A percentile compares a stretch with the other conserved stretches of the same genome.
These are phyloP conservation scores for Apiosordaria backusii DNA, from an alignment of 495 filamentous ascomycete species.

Conservation along the genomic window DNA sequence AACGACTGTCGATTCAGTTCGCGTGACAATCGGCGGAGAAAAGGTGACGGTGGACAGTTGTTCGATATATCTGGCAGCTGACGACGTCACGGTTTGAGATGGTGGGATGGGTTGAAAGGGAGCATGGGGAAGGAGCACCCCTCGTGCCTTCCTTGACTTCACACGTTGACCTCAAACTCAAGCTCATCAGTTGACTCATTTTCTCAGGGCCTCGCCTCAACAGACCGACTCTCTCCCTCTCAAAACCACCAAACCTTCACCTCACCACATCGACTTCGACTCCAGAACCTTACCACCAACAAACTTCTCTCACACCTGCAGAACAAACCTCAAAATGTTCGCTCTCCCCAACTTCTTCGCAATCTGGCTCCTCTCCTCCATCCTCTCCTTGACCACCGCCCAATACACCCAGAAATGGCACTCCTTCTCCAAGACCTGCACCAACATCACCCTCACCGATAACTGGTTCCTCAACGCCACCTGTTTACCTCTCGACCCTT, in stretches of 20 bases:
- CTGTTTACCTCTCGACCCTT: slow-evolving; percentile 6
- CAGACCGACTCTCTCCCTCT: neutral
- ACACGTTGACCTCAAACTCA: neutral
- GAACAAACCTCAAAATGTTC: neutral
- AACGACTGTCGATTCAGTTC: too few species aligned
- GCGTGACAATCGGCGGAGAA: too few species aligned
- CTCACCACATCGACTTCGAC: neutral
- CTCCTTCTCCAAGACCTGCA: slow-evolving; percentile 23
- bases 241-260: neutral
- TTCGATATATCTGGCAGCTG: neutral
- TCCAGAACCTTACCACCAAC: neutral
- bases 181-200: neutral
- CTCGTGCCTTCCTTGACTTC: neutral
- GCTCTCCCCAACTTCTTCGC: neutral
- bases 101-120: too few species aligned
- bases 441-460: slow-evolving; percentile 10
- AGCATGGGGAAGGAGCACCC: neutral
- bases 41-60: neutral
- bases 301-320: neutral
- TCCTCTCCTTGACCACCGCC: neutral
- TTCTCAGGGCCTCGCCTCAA: neutral
- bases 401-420: neutral
- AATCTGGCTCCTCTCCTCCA: neutral
- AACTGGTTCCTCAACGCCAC: slow-evolving; percentile 14
- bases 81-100: neutral